Base-by-base conservation (phyloP, 2,329 filamentous ascomycete species). In the Thyridium curvatum region DNA sequence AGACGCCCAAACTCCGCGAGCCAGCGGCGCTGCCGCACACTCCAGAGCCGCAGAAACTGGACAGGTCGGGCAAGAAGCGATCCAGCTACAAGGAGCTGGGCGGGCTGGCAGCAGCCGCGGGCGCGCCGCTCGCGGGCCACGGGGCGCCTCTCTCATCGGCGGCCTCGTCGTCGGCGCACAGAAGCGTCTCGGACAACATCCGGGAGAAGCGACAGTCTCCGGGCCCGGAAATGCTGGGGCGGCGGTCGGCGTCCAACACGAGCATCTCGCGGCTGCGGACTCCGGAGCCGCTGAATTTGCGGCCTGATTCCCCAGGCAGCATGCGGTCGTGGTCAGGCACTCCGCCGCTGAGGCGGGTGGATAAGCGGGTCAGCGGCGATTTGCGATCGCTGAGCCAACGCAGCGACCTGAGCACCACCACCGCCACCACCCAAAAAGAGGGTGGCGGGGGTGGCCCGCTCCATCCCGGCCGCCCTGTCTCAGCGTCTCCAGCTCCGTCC, bases 341-440 rank as follows among this genome's bases (percentile, higher is more conserved):
- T 43, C 84, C 83, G 46, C 80, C 84, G 35, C 73, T 93, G 44
- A 77, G 88, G 53, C 78, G 86, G 46, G 74, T 77, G 46, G 79
- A 82, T 58, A 72, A 65, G 56, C 74, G 73, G 57, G 65, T 82
- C 60, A 90, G 85, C 72, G 82, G 84, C 62, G 86, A 94, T 71
- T 71, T 94, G 52, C 69, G 84, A 65, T 77, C 76, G 50, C 77
- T 78, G 50, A 78, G 78, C 63, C 76, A 76, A 72, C 74, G 53
- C 45, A 65, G 62, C 52, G 56, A 56, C 41, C 34, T 41, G 40
- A 51, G 41, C 41, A 41, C 46, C 48, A 42, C 41, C 29, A 30
- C 35, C 18, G 30, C 32, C n/a, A 26, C 28, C 30, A 32, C 30
- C 30, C 30, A 15, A 33, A 18, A 17, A 26, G 21, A 52, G 54